Percentiles rank a stretch among this genome's conserved stretches.
phyloP scores from a whole-genome alignment of 768 basidiomycete genomes.

The Trametes cubensis region DNA sequence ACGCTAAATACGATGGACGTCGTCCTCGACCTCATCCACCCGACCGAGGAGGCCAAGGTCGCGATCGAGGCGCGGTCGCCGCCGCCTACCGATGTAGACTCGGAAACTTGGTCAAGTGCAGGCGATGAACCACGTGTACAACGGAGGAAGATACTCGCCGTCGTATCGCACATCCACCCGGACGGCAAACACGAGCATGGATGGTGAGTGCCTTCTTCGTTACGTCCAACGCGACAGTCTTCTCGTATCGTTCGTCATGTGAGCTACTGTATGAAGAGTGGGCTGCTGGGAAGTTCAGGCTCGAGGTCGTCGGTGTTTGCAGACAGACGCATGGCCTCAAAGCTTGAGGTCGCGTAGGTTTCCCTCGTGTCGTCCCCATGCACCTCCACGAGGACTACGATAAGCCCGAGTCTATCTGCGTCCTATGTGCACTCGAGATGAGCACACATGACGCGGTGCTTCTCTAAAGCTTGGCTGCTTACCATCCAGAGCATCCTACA shows the following conservation, averaged over 20 bases:
- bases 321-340: not conserved
- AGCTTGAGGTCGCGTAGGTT: not conserved
- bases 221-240: not conserved
- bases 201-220: constrained; percentile 17
- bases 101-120: constrained; percentile 13
- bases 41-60: constrained; percentile 50
- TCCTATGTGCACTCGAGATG: too few relatives aligned
- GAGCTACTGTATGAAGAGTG: not conserved
- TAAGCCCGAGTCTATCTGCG: not conserved
- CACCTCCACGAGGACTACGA: not conserved
- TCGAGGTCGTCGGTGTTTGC: not conserved
- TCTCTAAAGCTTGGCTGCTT: too few relatives aligned
- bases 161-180: constrained; percentile 43
- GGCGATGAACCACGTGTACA: constrained; percentile 6
- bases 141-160: constrained; percentile 21
- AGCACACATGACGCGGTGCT: too few relatives aligned
- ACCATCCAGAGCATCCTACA: too few relatives aligned
- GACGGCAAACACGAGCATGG: constrained; percentile 42
- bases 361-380: not conserved
- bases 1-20: constrained; percentile 11
- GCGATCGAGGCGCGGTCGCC: constrained; percentile 41
- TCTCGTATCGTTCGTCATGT: constrained; percentile 8
- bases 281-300: not conserved
- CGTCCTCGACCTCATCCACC: constrained; percentile 32
- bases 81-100: constrained; percentile 7